A percentile compares a stretch with the other conserved stretches of the same genome.
phyloP scores from a whole-genome alignment of 1,284 basidiomycete genomes.

The Ceratobasidium sp. region DNA sequence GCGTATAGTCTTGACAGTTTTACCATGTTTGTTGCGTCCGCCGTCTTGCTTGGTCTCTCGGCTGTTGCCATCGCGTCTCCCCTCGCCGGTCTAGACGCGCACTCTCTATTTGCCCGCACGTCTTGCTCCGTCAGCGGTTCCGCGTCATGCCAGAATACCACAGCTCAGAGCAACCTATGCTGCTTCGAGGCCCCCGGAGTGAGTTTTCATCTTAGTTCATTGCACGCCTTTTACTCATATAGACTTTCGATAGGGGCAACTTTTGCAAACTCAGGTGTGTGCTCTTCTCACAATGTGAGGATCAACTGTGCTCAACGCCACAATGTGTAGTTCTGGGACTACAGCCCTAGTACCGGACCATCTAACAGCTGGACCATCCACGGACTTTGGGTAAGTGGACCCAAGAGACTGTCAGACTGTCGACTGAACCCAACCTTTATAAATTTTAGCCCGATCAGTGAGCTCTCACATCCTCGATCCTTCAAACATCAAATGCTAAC shows the following conservation, averaged over 20 bases:
- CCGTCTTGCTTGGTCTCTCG: slow-evolving; percentile 5
- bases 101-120: slow-evolving; percentile 41
- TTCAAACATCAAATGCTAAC: not conserved
- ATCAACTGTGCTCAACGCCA: not conserved
- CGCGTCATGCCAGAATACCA: slow-evolving; percentile 46
- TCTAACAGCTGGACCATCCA: slow-evolving; percentile 47
- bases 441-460: slow-evolving; percentile 37
- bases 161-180: slow-evolving; percentile 44
- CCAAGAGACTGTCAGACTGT: too few relatives aligned
- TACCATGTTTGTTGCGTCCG: slow-evolving; percentile 1
- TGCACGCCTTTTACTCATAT: not conserved
- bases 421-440: not conserved
- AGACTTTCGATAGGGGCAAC: slow-evolving; percentile 40
- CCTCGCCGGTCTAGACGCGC: slow-evolving; percentile 10
- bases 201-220: not conserved
- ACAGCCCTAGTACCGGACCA: slow-evolving; percentile 48
- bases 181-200: slow-evolving; percentile 47
- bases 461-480: not conserved
- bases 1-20: not conserved
- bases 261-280: slow-evolving; percentile 45
- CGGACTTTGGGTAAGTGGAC: slow-evolving; percentile 46
- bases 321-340: slow-evolving; percentile 48
- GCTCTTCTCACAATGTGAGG: not conserved
- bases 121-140: slow-evolving; percentile 35
- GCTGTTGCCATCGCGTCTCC: slow-evolving; percentile 23